Evolutionary conservation across 768 basidiomycete species (phyloP).

Genomic region (Tricholomella constricta): DNA sequence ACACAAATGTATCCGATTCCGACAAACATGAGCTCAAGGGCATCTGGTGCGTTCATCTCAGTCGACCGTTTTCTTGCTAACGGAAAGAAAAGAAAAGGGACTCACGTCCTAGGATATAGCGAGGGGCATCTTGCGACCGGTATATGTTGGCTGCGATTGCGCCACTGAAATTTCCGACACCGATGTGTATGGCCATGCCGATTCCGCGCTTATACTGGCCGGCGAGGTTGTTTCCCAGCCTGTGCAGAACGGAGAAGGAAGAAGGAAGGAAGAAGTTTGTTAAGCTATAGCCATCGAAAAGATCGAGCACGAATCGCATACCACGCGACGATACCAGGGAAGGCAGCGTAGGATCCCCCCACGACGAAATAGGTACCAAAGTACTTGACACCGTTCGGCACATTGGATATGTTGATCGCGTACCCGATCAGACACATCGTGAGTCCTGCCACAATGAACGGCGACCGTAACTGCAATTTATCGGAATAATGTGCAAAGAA

Average conservation of each 20-base stretch:
- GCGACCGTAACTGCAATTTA: constrained; percentile 51
- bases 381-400: constrained; percentile 58
- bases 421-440: constrained; percentile 58
- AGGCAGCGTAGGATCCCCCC: constrained; percentile 58
- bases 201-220: constrained; percentile 73
- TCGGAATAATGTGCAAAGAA: constrained; percentile 62
- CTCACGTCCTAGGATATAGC: constrained; percentile 65
- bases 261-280: not conserved
- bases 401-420: constrained; percentile 61
- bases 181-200: constrained; percentile 70
- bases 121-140: constrained; percentile 57
- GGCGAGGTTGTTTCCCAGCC: constrained; percentile 66
- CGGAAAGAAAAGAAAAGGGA: constrained; percentile 8
- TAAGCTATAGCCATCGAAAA: too few species aligned
- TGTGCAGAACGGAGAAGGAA: constrained; percentile 22
- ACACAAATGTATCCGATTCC: constrained; percentile 60
- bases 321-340: constrained; percentile 68
- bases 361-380: constrained; percentile 74
- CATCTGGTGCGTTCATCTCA: constrained; percentile 41
- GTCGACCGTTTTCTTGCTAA: not conserved
- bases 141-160: constrained; percentile 68
- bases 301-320: constrained; percentile 27
- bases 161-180: constrained; percentile 66
- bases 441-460: constrained; percentile 57
- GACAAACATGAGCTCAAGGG: constrained; percentile 66